Conservation (phyloP, 768 basidiomycete species). For the Collybia sordida region DNA sequence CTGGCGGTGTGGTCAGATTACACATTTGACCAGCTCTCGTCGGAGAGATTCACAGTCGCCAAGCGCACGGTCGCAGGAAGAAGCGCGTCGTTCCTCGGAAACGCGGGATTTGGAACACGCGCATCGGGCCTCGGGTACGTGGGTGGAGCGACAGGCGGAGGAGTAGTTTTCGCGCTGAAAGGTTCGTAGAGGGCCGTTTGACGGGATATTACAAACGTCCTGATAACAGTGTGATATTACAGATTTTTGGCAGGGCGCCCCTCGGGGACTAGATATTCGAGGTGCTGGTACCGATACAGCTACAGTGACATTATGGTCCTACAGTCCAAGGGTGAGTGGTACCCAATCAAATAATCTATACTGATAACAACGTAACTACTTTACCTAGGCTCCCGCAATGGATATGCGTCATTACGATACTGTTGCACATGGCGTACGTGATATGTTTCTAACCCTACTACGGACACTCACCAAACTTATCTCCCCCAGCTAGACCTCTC, state of each 20-base stretch:
- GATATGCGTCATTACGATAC: slow-evolving; percentile 40
- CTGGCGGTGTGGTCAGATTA: slow-evolving; percentile 35
- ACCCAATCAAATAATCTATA: not conserved
- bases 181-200: slow-evolving; percentile 15
- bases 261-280: slow-evolving; percentile 33
- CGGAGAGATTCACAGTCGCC: slow-evolving; percentile 26
- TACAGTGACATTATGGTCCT: slow-evolving; percentile 36
- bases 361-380: not conserved
- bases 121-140: slow-evolving; percentile 35
- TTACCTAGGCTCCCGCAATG: slow-evolving; percentile 27
- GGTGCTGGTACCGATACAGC: slow-evolving; percentile 25
- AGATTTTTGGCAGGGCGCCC: slow-evolving; percentile 41
- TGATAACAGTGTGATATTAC: not conserved
- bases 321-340: slow-evolving; percentile 28
- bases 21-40: slow-evolving; percentile 33
- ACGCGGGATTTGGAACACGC: slow-evolving; percentile 31
- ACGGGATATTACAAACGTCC: not conserved
- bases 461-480: not conserved
- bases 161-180: slow-evolving; percentile 32
- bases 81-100: slow-evolving; percentile 25
- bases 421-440: slow-evolving; percentile 33
- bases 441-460: not conserved
- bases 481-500: slow-evolving; percentile 30
- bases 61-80: slow-evolving; percentile 30
- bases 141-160: slow-evolving; percentile 33